Base-by-base conservation (phyloP, 2,329 filamentous ascomycete genomes). In the Parastagonospora avenae region DNA sequence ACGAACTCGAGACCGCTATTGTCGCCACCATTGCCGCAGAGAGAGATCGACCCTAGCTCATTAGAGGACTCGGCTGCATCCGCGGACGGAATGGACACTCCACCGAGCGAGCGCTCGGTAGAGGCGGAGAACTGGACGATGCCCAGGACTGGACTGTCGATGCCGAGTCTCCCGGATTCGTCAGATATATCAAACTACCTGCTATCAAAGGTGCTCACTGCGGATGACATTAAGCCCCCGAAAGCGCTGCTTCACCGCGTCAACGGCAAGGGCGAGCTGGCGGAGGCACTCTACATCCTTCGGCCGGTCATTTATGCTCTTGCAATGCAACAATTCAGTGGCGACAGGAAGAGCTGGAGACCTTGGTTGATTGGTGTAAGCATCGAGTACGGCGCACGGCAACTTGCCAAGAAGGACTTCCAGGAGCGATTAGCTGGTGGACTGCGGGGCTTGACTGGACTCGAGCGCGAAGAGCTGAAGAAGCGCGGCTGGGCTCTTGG, bases 221-320 rank as follows among this genome's bases (percentile, higher is more conserved):
- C 94, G 8, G 94, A 99, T 75, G 94, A 97, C 70, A 94, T 99
- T 78, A 97, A 96, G 73, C 90, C 93, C 0, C 91, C 94, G 0
- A 88, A 89, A 31, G 87, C 89, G 46, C 83, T 99, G 6, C 80
- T 97, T n/a, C 92, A 95, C 70, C 86, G 86, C 31, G 82, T 82
- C 2, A 80, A 80, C 28, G 81, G 94, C 1, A 87, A 89, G 55
- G 92, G 92, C 1, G 91, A 92, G 62, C 77, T 91, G 0, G 92
- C 93, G 4, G 94, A 99, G 77, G 78, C 92, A n/a, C 79, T 99
- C 40, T 93, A 96, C 72, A 96, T 97, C 58, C 76, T 97, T 2
- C 85, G 93, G 14, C 94, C 94, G 0, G 83, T 99, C 1, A 79
- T 92, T 28, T 99, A 96, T 74, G 92, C 92, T 2, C 72, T 91